A percentile compares a stretch with the other conserved stretches of the same genome.
phyloP scores from a whole-genome alignment of 2,329 filamentous ascomycete genomes.

The Aspergillus sp. region DNA sequence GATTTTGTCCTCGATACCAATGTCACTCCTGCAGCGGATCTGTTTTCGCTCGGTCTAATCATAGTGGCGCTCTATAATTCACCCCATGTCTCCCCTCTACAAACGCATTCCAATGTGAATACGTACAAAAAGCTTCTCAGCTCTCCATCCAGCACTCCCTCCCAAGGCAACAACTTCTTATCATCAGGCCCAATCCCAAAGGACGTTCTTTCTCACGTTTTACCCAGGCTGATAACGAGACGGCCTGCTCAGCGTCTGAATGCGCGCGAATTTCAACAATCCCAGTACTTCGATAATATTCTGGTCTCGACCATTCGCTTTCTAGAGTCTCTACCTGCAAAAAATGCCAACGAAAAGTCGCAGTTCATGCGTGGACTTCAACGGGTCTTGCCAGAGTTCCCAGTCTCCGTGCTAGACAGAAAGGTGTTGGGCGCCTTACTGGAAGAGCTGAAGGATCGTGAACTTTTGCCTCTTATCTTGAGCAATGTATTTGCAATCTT shows the following conservation, averaged over 20 bases:
- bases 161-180: conserved; percentile 79
- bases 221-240: conserved; percentile 84
- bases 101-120: conserved; percentile 76
- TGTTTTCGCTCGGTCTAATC: conserved; percentile 89
- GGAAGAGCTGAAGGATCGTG: conserved; percentile 91
- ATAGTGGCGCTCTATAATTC: conserved; percentile 91
- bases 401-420: conserved; percentile 89
- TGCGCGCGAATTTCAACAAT: conserved; percentile 89
- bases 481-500: conserved; percentile 93
- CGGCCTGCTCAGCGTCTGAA: conserved; percentile 84
- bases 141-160: conserved; percentile 76
- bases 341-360: conserved; percentile 86
- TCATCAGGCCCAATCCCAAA: conserved; percentile 76
- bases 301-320: conserved; percentile 96
- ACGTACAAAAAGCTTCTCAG: conserved; percentile 83
- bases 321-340: conserved; percentile 84
- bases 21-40: conserved; percentile 78
- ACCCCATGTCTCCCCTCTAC: conserved; percentile 85
- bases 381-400: conserved; percentile 87
- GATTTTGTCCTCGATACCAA: conserved; percentile 93
- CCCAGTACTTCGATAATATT: conserved; percentile 95
- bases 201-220: conserved; percentile 71
- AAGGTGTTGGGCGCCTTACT: conserved; percentile 86
- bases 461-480: conserved; percentile 79
- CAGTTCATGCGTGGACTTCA: conserved; percentile 87